phyloP scores from a whole-genome alignment of 352 stramenopile genomes.

The Phytophthora sojae region DNA sequence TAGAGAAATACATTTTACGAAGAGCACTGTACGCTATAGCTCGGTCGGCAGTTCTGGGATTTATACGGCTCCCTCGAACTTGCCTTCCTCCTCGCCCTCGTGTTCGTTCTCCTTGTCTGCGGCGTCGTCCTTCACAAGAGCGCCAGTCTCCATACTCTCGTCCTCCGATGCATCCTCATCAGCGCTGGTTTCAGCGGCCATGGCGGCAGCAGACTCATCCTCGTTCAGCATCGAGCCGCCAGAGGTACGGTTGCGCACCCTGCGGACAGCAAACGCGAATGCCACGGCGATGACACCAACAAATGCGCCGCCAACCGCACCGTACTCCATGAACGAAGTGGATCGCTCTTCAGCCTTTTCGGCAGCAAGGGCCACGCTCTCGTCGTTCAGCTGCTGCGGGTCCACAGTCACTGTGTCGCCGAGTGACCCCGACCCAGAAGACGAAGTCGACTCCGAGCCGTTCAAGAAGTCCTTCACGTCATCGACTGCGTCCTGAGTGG shows the following conservation, averaged over 20 bases:
- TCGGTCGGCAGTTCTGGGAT: conserved; percentile 3
- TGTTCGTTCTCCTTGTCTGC: conserved; percentile 30
- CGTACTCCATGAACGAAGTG: conserved; percentile 34
- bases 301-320: conserved; percentile 32
- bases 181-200: conserved; percentile 40
- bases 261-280: conserved; percentile 39
- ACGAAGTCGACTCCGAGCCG: conserved; percentile 25
- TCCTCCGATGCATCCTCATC: conserved; percentile 47
- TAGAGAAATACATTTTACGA: conserved; percentile 37
- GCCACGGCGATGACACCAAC: conserved; percentile 41
- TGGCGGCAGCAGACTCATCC: conserved; percentile 47
- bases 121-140: conserved; percentile 33
- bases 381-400: conserved; percentile 36
- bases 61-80: conserved; percentile 67
- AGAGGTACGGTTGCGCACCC: conserved; percentile 24
- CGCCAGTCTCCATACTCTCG: conserved; percentile 42
- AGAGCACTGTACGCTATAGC: conserved; percentile 30
- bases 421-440: conserved; percentile 30
- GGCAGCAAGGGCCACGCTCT: conserved; percentile 36
- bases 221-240: conserved; percentile 39
- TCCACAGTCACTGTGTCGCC: conserved; percentile 27
- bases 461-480: conserved; percentile 37
- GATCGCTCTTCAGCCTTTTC: conserved; percentile 32
- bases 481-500: conserved; percentile 25
- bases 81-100: conserved; percentile 51